Evolutionary conservation across 495 filamentous ascomycete species (phyloP).

Genomic region (Aspergillus sclerotiicarbonarius): DNA sequence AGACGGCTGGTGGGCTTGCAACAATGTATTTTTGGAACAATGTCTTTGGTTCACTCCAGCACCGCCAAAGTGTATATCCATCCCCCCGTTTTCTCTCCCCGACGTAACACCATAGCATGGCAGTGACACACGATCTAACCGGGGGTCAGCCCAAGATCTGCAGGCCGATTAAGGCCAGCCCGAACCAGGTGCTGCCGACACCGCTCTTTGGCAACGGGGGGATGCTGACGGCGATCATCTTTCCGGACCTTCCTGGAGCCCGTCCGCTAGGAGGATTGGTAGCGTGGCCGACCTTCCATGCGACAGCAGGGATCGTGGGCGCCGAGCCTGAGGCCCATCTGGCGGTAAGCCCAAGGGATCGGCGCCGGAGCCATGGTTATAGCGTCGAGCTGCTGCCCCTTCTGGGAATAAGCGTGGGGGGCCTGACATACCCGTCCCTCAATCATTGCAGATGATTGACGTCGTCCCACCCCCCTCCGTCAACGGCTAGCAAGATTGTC

Average conservation of each 20-base stretch:
- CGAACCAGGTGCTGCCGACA: constrained; percentile 9
- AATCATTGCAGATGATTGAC: neutral
- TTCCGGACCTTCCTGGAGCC: neutral
- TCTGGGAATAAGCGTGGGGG: constrained; percentile 4
- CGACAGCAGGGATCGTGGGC: constrained; percentile 2
- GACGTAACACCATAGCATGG: constrained; percentile 8
- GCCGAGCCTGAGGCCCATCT: neutral
- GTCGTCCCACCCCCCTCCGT: neutral
- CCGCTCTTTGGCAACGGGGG: constrained; percentile 13
- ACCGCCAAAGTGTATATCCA: neutral
- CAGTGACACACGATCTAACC: constrained; percentile 5
- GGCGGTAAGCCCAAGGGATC: constrained; percentile 13
- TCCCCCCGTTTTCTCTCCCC: no score
- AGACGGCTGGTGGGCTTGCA: neutral
- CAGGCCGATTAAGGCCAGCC: constrained; percentile 1
- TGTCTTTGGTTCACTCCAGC: neutral
- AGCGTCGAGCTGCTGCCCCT: constrained; percentile 2
- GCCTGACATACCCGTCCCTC: constrained; percentile 8
- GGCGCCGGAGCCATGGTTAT: constrained; percentile 13
- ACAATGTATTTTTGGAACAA: constrained; percentile 6
- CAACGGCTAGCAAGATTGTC: neutral
- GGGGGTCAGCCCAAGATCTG: neutral
- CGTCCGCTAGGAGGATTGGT: neutral
- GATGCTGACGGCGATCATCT: constrained; percentile 1
- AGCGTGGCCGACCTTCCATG: constrained; percentile 5